These are phyloP conservation scores for Rhexocercosporidium sp. DNA, from an alignment of 2,329 filamentous ascomycete species.

Conservation along the genomic window DNA sequence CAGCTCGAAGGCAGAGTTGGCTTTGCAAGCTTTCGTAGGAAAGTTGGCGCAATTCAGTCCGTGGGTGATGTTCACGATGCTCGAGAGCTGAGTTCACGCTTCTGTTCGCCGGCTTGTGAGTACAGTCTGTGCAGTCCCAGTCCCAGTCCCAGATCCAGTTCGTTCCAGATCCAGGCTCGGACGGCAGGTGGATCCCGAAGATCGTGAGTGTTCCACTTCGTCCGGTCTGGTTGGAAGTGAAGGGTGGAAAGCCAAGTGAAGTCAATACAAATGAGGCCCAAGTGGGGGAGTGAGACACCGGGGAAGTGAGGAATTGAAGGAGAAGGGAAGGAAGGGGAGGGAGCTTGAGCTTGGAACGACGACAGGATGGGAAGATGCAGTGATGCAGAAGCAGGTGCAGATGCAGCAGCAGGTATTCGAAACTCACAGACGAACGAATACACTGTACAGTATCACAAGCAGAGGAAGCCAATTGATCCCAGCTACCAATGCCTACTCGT, in stretches of 20 bases:
- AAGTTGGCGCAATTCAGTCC: neutral
- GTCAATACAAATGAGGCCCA: neutral
- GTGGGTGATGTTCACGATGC: neutral
- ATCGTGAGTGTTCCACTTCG: neutral
- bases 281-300: neutral
- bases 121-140: neutral
- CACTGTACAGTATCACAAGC: no score
- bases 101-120: neutral
- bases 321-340: no score
- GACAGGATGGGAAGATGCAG: neutral
- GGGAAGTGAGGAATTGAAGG: neutral
- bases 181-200: neutral
- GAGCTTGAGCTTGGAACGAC: neutral
- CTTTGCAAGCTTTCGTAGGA: no score
- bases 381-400: neutral
- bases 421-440: no score
- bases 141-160: neutral
- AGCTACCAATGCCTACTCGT: no score
- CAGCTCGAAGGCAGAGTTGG: no score
- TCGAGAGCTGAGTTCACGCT: neutral
- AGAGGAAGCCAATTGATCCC: no score
- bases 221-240: neutral
- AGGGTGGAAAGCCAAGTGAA: neutral
- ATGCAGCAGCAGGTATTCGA: neutral
- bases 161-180: neutral